These are phyloP conservation scores for Saturnispora sanitii DNA, from an alignment of 805 yeast genomes.

Conservation along the genomic window DNA sequence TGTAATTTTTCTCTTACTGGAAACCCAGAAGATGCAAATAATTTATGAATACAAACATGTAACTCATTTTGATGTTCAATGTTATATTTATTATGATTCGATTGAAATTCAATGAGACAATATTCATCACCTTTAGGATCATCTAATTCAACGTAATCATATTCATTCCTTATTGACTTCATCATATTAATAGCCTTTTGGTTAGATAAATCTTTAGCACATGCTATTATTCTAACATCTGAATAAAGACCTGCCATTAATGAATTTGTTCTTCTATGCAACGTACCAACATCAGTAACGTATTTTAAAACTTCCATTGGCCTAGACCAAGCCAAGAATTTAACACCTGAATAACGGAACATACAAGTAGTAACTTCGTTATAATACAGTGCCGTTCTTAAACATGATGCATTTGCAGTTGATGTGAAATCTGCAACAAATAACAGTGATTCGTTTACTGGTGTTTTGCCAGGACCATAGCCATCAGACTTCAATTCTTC, in stretches of 20 bases:
- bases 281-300: constrained; percentile 43
- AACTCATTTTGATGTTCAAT: constrained; percentile 40
- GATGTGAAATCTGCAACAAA: constrained; percentile 23
- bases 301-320: constrained; percentile 53
- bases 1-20: constrained; percentile 37
- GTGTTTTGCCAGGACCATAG: constrained; percentile 7
- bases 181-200: constrained; percentile 13
- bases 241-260: constrained; percentile 56
- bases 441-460: constrained; percentile 23
- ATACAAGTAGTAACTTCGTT: constrained; percentile 22
- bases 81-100: constrained; percentile 22
- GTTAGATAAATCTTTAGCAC: constrained; percentile 18
- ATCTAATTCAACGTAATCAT: constrained; percentile 20
- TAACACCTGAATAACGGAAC: constrained; percentile 42
- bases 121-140: constrained; percentile 17
- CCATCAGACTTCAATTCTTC: neutral
- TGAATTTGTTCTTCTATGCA: constrained; percentile 50
- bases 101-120: constrained; percentile 26
- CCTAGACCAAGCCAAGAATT: constrained; percentile 62
- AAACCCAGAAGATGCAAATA: constrained; percentile 37
- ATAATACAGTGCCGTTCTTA: constrained; percentile 27
- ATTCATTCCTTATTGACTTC: neutral
- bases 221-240: constrained; percentile 48
- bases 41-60: constrained; percentile 56
- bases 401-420: constrained; percentile 51